Base-by-base conservation (phyloP, 2,329 filamentous ascomycete species). In the Aspergillus floridensis region DNA sequence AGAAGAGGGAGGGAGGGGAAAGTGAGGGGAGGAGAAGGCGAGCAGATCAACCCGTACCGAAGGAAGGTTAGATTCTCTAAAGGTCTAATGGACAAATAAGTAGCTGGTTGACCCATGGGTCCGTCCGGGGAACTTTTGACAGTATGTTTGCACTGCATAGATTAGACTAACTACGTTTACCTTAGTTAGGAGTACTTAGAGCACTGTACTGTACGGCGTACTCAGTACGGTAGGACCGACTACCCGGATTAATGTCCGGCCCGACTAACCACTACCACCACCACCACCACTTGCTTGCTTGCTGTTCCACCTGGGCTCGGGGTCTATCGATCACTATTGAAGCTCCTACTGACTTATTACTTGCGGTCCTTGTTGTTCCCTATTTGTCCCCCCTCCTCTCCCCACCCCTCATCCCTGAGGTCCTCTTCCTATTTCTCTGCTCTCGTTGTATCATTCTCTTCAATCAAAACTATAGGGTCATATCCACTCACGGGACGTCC, bases 161-260 rank as follows among this genome's bases (percentile, higher is more conserved):
- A 35, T 46, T 53, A 44, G 53, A 57, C 53, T 49, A 32, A 58
- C 29, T 53, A 52, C 56, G 61, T 8, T 26, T 6, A 26, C 24
- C 24, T 26, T 26, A 26, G 24, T 26, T 22, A 22, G 22, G 22
- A 22, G 22, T 22, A 22, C 22, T 22, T 22, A 22, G 22, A 22
- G 22, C 4, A 22, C 22, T 4, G 22, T 22, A 22, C 22, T 22
- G 22, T 22, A 22, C 22, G 22, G 22, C 1, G 26, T 8, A 26
- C 26, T 26, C 26, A 26, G 26, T 29, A 29, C 26, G 26, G 26
- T 29, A 8, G 26, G 26, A 29, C 26, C 26, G 26, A 29, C 26
- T 29, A 8, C 26, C 26, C 66, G 67, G 67, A 72, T 72, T 71
- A 73, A 74, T 52, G 64, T 65, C 68, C 70, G 60, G 65, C 71